Conservation (phyloP, 768 basidiomycete genomes). For the Naganishia randhawae region DNA sequence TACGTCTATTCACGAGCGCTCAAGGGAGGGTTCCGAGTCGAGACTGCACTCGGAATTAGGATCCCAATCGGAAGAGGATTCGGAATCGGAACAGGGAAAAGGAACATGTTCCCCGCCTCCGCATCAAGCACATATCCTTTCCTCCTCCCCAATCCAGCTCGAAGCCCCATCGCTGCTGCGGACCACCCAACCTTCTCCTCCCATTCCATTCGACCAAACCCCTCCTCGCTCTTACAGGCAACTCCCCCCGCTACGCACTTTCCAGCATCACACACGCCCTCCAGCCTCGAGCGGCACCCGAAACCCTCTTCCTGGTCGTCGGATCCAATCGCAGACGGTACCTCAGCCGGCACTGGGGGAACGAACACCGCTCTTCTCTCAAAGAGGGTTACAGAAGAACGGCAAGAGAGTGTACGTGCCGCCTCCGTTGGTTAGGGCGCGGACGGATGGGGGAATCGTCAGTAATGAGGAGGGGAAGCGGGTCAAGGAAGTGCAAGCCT, state of each 20-base stretch:
- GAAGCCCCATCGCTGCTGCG: neutral
- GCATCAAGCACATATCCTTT: neutral
- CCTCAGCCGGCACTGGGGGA: neutral
- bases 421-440: neutral
- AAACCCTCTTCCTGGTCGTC: slow-evolving; percentile 2
- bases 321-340: slow-evolving; percentile 6
- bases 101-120: neutral
- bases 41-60: neutral
- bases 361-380: neutral
- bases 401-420: neutral
- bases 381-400: neutral
- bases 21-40: too few species aligned
- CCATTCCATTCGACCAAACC: neutral
- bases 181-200: neutral
- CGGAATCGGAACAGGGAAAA: neutral
- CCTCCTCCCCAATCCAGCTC: neutral
- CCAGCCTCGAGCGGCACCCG: neutral
- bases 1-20: neutral
- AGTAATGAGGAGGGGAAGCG: neutral
- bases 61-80: neutral
- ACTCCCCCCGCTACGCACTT: neutral
- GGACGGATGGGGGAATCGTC: slow-evolving; percentile 9
- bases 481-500: neutral
- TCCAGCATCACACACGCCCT: neutral
- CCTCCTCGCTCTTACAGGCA: neutral